Conservation (phyloP, 2,329 filamentous ascomycete genomes). For the Emmonsiellopsis sp. region DNA sequence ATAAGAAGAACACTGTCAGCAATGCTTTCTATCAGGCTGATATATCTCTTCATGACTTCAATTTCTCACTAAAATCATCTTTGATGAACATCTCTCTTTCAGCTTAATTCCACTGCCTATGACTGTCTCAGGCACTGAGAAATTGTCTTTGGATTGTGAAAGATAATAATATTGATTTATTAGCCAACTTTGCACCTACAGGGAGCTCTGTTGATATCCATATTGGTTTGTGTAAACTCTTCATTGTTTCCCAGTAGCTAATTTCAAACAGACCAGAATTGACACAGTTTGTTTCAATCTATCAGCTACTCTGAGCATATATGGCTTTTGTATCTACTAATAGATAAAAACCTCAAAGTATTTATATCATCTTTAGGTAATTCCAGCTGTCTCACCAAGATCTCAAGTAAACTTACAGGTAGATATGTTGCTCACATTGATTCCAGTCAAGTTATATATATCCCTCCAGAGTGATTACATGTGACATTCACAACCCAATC, state of each 20-base stretch:
- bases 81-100: neutral
- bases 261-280: no score
- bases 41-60: neutral
- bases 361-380: no score
- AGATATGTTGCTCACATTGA: no score
- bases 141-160: neutral
- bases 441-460: no score
- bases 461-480: no score
- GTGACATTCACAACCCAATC: rapidly evolving
- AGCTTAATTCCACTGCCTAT: neutral
- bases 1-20: neutral
- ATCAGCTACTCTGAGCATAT: no score
- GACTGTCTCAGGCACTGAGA: neutral
- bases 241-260: no score
- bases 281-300: no score
- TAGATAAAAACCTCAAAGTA: no score
- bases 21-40: neutral
- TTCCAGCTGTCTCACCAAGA: no score
- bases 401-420: no score
- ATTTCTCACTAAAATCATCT: neutral
- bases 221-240: neutral
- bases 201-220: neutral
- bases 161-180: neutral
- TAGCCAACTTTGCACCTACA: neutral
- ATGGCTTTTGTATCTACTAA: no score